Evolutionary conservation across 352 stramenopile genomes (phyloP).

Genomic region (Phytophthora tentaculata): DNA sequence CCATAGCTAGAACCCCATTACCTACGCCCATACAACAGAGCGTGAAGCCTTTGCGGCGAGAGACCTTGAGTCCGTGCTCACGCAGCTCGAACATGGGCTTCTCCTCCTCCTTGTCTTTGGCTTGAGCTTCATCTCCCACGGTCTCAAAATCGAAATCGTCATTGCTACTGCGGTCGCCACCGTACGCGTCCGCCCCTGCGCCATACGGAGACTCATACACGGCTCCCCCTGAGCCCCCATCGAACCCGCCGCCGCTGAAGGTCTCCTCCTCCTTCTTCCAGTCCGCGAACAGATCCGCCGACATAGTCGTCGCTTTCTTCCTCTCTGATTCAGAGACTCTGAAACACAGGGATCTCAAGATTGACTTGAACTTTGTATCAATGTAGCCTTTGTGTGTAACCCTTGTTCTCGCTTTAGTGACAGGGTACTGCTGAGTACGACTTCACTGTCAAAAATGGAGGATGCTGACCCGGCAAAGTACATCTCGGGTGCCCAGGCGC

Average conservation of each 20-base stretch:
- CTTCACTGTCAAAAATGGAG: slow-evolving; percentile 1
- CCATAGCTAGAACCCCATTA: slow-evolving; percentile 84
- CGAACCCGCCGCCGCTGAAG: slow-evolving; percentile 30
- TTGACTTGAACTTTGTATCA: slow-evolving; percentile 24
- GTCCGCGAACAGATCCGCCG: slow-evolving; percentile 88
- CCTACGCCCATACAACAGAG: slow-evolving; percentile 81
- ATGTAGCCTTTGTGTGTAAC: slow-evolving; percentile 1
- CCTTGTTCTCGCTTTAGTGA: slow-evolving; percentile 14
- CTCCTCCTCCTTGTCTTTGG: slow-evolving; percentile 66
- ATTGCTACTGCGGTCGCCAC: slow-evolving; percentile 43
- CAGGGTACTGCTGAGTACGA: not conserved
- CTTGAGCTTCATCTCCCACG: slow-evolving; percentile 46
- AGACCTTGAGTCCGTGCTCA: slow-evolving; percentile 89
- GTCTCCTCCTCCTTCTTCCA: slow-evolving; percentile 86
- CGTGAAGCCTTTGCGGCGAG: slow-evolving; percentile 85
- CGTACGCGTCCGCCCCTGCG: slow-evolving; percentile 39
- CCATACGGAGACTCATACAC: slow-evolving; percentile 53
- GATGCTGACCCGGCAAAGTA: slow-evolving; percentile 19
- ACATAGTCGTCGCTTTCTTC: slow-evolving; percentile 57
- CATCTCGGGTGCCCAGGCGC: slow-evolving; percentile 37
- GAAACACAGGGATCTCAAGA: not conserved
- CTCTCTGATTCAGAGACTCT: too few relatives aligned
- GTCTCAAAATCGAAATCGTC: slow-evolving; percentile 88
- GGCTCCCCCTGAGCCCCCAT: slow-evolving; percentile 2
- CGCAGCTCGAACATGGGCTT: slow-evolving; percentile 87